Percentiles rank a stretch among this genome's conserved stretches.
phyloP scores from a whole-genome alignment of 1,284 basidiomycete species.

The Leccinum fallax region DNA sequence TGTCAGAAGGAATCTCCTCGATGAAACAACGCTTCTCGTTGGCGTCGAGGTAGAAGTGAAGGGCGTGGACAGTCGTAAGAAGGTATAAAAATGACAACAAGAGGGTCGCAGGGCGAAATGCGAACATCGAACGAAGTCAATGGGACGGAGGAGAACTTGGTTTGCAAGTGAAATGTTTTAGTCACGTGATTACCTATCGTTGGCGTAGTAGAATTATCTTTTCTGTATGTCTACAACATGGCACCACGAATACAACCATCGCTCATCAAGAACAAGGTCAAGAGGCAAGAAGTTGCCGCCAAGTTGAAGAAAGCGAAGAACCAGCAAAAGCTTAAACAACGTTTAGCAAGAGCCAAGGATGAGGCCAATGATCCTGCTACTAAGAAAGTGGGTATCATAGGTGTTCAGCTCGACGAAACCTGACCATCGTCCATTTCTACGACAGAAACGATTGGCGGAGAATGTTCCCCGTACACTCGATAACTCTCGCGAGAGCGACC shows the following conservation, averaged over 20 bases:
- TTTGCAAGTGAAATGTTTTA: not conserved
- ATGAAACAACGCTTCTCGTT: slow-evolving; percentile 93
- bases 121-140: slow-evolving; percentile 26
- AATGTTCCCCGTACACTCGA: slow-evolving; percentile 94
- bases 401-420: not conserved
- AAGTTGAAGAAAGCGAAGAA: slow-evolving; percentile 81
- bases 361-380: slow-evolving; percentile 71
- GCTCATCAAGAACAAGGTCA: slow-evolving; percentile 81
- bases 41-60: slow-evolving; percentile 94
- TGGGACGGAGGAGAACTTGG: not conserved
- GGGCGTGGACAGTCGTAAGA: slow-evolving; percentile 34
- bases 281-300: slow-evolving; percentile 73
- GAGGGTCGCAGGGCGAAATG: slow-evolving; percentile 21
- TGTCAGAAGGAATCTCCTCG: slow-evolving; percentile 96
- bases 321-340: slow-evolving; percentile 79
- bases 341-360: slow-evolving; percentile 73
- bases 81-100: slow-evolving; percentile 22
- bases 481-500: slow-evolving; percentile 90
- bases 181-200: slow-evolving; percentile 28
- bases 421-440: not conserved
- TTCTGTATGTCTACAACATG: slow-evolving; percentile 33
- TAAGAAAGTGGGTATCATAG: slow-evolving; percentile 61
- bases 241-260: slow-evolving; percentile 63
- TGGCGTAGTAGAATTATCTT: not conserved
- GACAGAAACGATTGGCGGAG: slow-evolving; percentile 79